phyloP scores from a whole-genome alignment of 2,329 filamentous ascomycete genomes.

The Pseudopithomyces maydicus region DNA sequence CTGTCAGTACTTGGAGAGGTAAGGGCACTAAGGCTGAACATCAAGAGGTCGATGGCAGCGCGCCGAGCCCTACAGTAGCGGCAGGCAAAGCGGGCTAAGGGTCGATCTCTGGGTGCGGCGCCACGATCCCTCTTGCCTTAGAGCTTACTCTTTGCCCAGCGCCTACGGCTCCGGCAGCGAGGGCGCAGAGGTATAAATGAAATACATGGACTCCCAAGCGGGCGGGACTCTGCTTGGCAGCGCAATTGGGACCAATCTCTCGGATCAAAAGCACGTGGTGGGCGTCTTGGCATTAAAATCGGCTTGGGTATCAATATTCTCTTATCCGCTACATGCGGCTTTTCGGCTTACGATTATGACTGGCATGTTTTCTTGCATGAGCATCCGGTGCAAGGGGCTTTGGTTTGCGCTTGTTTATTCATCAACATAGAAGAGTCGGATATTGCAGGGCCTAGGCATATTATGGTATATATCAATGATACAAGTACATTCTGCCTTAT shows the following conservation, averaged over 20 bases:
- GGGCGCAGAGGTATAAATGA: background rate
- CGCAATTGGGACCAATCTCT: background rate
- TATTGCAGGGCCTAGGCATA: background rate
- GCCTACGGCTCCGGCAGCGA: slow-evolving; percentile 2
- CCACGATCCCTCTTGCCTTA: background rate
- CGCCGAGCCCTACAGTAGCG: background rate
- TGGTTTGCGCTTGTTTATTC: background rate
- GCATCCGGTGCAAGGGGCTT: slow-evolving; percentile 1
- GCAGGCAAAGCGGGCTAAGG: background rate
- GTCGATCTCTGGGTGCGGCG: background rate
- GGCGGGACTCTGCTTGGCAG: background rate
- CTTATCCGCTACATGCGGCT: background rate
- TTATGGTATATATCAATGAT: background rate
- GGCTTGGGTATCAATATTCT: background rate
- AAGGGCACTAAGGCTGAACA: slow-evolving; percentile 94
- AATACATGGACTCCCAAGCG: background rate
- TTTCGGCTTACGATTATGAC: slow-evolving; percentile 3
- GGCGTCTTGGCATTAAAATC: background rate
- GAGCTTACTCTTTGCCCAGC: slow-evolving; percentile 6
- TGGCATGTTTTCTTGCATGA: slow-evolving; percentile 6
- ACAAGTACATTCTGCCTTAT: background rate
- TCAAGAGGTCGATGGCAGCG: slow-evolving; percentile 53
- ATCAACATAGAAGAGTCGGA: background rate
- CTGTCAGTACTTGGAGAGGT: slow-evolving; percentile 93
- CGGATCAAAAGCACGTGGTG: background rate